Conservation (phyloP, 345 rosid genomes). For the Noccaea bulbosa region DNA sequence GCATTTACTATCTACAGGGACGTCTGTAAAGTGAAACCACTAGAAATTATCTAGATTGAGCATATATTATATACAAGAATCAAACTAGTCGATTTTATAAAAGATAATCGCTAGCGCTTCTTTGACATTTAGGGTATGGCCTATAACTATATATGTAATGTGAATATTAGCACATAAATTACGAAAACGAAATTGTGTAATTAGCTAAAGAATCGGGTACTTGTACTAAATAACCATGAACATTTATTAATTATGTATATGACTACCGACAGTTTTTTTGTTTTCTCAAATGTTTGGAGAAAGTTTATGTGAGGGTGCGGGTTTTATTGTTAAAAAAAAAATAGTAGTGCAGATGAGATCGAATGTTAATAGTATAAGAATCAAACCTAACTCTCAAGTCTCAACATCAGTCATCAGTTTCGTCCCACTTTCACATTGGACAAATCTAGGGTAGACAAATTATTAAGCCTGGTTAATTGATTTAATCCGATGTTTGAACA, state of each 20-base stretch:
- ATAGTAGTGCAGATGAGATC: constrained; percentile 29
- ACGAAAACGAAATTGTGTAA: neutral
- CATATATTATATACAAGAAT: neutral
- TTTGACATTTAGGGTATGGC: neutral
- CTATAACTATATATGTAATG: neutral
- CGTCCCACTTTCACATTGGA: constrained; percentile 33
- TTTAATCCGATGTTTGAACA: constrained; percentile 6
- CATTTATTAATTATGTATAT: neutral
- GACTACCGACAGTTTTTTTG: neutral
- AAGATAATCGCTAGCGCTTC: neutral
- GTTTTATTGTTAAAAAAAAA: neutral
- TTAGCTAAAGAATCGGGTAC: neutral
- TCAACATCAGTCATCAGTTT: constrained; percentile 36
- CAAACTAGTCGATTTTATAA: neutral
- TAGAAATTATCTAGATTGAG: neutral
- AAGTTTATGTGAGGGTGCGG: neutral
- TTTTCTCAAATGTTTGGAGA: constrained; percentile 8
- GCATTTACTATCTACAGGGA: constrained; percentile 23
- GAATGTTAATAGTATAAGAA: constrained; percentile 24
- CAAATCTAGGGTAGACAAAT: constrained; percentile 31
- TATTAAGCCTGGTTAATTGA: constrained; percentile 9
- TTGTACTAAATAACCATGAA: neutral
- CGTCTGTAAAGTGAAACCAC: constrained; percentile 29
- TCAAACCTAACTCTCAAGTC: constrained; percentile 37
- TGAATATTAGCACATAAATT: neutral